Evolutionary conservation across 345 rosid genomes (phyloP), one percentile per base, ranked within the genome.

Genomic region (Populus davidiana): DNA sequence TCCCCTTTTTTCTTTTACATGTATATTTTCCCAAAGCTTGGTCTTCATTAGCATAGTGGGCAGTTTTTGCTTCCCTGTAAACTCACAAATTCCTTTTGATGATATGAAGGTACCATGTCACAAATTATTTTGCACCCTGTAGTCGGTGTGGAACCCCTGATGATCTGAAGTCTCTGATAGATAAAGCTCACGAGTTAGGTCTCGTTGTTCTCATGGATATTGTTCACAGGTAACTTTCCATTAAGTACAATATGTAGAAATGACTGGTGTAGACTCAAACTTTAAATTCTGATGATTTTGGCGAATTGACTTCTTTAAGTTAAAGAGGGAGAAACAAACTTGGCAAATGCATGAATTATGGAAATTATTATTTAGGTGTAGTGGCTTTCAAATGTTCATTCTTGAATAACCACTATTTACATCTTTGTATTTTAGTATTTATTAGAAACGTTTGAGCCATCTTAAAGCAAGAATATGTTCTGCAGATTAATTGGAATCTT

Each of bases 121-220:
- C 99, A 67, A 95, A 93, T 69, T 95, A 91, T 80, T 95, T 91
- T 78, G 96, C 99, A 52, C 99, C 99, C 52, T 92, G 96, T 86
- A 95, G 99, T 81, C 97, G 99, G 35, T 95, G 86, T 88, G 99
- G 98, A 79, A 92, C 98, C 80, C 98, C 99, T 56, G 99, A 95
- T 83, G 99, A 95, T 76, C 89, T 95, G 78, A 95, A 95, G 85
- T 95, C 99, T 54, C 76, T 95, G 83, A 93, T 93, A 79, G 99
- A 95, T 84, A 92, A 63, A 89, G 98, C 98, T 79, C 99, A 95
- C 83, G 99, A 93, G 77, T 87, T 91, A 82, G 99, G 96, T 74
- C 86, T 95, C 76, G 86, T 93, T 80, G 99, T 95, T 88, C 94
- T 93, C 69, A 95, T 95, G 99, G 99, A 95, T 90, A 89, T 95